Base-by-base conservation (phyloP, 1,139 yeast species). In the Suhomyces panamericanus region DNA sequence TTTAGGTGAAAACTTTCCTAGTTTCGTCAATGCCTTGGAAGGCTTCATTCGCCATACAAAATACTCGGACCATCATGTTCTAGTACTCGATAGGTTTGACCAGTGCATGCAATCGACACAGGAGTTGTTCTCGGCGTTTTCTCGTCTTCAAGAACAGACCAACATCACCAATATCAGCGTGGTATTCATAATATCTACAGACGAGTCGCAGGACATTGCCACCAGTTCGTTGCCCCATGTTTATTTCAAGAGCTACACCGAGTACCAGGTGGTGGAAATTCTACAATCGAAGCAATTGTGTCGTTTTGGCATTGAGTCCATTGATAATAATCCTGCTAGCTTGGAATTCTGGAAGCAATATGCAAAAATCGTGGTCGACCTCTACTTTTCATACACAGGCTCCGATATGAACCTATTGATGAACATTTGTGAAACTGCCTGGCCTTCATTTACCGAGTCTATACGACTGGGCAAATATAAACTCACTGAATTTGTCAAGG, bases 31-130 rank as follows among this genome's bases (percentile, higher is more conserved):
- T 11, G 67, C 73, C 3, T 50, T 81, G 22, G 71, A 68, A 44
- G 66, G 59, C 28, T 74, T 76, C 48, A 58, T 72, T 16, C 52
- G 53, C 8, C 63, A 62, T 5, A 54, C 69, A 0, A 50, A 54
- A 0, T 75, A 72, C 49, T 39, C 50, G 0, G 63, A 68, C 2
- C 70, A 67, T n/a, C 85, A 81, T 52, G 72, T 80, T 6, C 59
- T 83, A 33, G 81, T 83, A 0, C 63, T 83, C n/a, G 88, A 83
- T 52, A 61, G 83, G 10, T 68, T 80, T 29, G 87, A 83, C 55
- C 74, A 73, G 48, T 69, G 83, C 35, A 72, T 74, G 54, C 87
- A 80, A 32, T 67, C 71, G 20, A 64, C 74, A 0, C 64, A 68
- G 12, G 78, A 72, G 9, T 50, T 82, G 9, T 67, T 73, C 46